Conservation (phyloP, 73 alveolate species). For the Paramecium primaurelia region DNA sequence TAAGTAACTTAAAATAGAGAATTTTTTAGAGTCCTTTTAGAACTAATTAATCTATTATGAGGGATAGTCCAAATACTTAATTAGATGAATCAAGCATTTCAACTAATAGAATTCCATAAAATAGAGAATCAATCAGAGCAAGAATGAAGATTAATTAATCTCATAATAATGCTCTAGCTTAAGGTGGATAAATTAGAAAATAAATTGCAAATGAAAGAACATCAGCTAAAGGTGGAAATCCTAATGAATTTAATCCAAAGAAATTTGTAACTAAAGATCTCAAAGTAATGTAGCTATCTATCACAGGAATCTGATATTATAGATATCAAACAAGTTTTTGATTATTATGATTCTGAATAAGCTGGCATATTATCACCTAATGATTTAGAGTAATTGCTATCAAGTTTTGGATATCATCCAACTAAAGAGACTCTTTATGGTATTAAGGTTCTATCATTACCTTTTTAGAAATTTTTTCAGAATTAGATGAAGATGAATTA, state of each 20-base stretch:
- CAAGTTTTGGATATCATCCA: slow-evolving; percentile 19
- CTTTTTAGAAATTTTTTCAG: slow-evolving; percentile 31
- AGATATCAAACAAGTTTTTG: slow-evolving; percentile 22
- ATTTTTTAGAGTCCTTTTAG: background rate
- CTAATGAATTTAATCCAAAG: slow-evolving; percentile 43
- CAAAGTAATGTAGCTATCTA: background rate
- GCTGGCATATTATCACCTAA: slow-evolving; percentile 36
- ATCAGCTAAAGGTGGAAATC: slow-evolving; percentile 7
- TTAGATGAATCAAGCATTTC: background rate
- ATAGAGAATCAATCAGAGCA: background rate
- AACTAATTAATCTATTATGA: background rate
- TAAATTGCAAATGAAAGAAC: background rate
- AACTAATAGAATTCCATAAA: background rate
- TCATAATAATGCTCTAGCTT: background rate
- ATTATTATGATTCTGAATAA: slow-evolving; percentile 20
- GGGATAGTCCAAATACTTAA: background rate
- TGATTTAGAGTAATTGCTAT: background rate
- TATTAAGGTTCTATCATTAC: background rate
- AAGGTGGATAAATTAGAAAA: background rate
- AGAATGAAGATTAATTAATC: background rate
- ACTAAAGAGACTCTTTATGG: slow-evolving; percentile 46
- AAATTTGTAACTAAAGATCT: slow-evolving; percentile 39
- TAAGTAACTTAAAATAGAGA: background rate
- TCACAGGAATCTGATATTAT: slow-evolving; percentile 14
- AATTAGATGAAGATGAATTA: slow-evolving; percentile 45